A percentile compares a stretch with the other conserved stretches of the same genome.
phyloP scores from a whole-genome alignment of 352 stramenopile genomes.

The Globisporangium paddicum region DNA sequence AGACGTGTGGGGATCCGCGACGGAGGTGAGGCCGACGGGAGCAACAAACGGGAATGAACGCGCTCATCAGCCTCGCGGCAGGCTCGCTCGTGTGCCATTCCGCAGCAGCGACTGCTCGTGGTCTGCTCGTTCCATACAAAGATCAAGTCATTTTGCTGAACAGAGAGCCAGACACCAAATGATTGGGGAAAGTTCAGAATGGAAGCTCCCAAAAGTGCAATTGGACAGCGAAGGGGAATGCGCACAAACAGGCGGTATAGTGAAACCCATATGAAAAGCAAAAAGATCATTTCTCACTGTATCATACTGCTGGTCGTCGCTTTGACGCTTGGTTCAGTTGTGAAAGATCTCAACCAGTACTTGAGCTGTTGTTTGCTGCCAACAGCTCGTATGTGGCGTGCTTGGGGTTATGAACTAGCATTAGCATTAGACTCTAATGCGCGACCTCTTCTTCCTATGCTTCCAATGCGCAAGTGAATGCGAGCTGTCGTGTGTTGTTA shows the following conservation, averaged over 20 bases:
- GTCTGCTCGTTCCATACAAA: background rate
- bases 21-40: background rate
- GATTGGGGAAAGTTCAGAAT: background rate
- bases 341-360: too few species aligned
- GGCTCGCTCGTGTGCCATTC: too few species aligned
- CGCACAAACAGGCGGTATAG: background rate
- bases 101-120: background rate
- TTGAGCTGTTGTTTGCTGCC: too few species aligned
- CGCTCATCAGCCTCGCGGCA: too few species aligned
- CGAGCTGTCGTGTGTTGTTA: too few species aligned
- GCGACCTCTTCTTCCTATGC: too few species aligned
- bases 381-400: too few species aligned
- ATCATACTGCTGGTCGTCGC: background rate
- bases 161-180: background rate
- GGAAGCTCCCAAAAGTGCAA: slow-evolving; percentile 1
- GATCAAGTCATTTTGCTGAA: background rate
- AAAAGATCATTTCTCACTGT: background rate
- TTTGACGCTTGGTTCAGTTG: too few species aligned
- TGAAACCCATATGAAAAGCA: background rate
- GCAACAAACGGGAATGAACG: slow-evolving; percentile 9
- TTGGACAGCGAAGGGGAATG: background rate
- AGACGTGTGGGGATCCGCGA: slow-evolving; percentile 5
- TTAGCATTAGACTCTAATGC: too few species aligned
- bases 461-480: too few species aligned
- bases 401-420: too few species aligned